Conservation (phyloP, 352 stramenopile genomes). For the Blastocystis sp. region DNA sequence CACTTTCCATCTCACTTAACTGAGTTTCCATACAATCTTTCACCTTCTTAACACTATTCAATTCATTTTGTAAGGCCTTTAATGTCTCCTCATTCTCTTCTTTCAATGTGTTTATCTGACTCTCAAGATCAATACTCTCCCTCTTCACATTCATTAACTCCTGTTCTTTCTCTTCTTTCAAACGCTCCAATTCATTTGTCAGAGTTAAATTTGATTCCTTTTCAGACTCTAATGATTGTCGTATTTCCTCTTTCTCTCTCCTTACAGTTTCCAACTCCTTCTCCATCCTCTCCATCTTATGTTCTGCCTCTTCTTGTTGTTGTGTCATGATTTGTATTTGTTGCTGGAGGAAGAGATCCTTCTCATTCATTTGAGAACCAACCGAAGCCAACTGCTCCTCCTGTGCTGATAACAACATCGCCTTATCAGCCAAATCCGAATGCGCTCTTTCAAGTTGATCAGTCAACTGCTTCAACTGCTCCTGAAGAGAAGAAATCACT, state of each 20-base stretch:
- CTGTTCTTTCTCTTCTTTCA: not conserved
- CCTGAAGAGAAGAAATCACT: constrained; percentile 14
- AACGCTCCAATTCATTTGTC: not conserved
- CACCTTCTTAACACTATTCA: not conserved
- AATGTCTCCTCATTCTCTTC: not conserved
- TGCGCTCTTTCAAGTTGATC: not conserved
- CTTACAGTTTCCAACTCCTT: not conserved
- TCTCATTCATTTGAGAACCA: not conserved
- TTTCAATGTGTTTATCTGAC: not conserved
- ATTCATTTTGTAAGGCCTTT: not conserved
- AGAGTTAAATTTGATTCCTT: not conserved
- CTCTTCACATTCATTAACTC: not conserved
- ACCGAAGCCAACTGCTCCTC: not conserved
- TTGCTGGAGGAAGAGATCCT: not conserved
- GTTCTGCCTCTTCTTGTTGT: not conserved
- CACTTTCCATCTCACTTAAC: not conserved
- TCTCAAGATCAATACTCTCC: not conserved
- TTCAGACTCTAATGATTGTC: not conserved
- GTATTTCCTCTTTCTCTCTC: not conserved
- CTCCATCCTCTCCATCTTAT: not conserved
- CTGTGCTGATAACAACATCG: not conserved
- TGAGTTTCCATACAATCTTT: not conserved
- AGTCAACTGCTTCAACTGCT: not conserved
- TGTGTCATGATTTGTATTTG: not conserved
- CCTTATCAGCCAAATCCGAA: not conserved